phyloP scores from a whole-genome alignment of 139 green algal species.

The Chlorella vulgaris region DNA sequence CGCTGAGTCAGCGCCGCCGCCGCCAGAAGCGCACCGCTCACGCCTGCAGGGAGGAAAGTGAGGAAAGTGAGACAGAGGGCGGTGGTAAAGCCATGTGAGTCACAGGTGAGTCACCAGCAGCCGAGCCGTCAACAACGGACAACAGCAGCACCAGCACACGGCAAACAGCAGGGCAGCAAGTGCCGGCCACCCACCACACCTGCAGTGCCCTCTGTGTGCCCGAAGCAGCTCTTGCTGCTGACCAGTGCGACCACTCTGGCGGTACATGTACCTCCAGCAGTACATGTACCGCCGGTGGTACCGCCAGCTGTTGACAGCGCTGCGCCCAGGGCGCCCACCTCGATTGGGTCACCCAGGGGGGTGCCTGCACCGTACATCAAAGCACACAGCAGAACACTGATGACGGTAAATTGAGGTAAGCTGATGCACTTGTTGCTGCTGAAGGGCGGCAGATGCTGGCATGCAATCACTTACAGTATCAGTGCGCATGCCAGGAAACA shows the following conservation, averaged over 20 bases:
- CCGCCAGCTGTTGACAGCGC: neutral
- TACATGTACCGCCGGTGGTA: neutral
- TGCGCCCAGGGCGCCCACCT: constrained; percentile 36
- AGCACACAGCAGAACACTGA: no score
- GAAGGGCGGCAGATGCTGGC: no score
- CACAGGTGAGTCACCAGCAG: no score
- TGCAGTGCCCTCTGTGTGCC: constrained; percentile 66
- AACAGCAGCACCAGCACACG: neutral
- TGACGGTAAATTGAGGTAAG: no score
- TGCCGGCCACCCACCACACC: no score
- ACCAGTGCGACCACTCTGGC: neutral
- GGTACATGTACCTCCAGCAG: neutral
- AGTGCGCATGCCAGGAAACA: no score
- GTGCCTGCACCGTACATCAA: no score
- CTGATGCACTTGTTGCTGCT: no score
- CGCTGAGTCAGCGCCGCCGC: constrained; percentile 9
- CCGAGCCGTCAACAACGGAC: neutral
- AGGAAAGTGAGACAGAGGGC: neutral
- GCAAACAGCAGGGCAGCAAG: no score
- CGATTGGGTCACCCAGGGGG: constrained; percentile 56
- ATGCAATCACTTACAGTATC: no score
- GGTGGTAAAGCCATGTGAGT: neutral
- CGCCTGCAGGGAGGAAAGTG: no score
- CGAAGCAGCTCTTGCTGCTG: constrained; percentile 57
- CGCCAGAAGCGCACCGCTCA: constrained; percentile 71